These are phyloP conservation scores for Alternaria sp. DNA, from an alignment of 2,329 filamentous ascomycete genomes.

Conservation along the genomic window DNA sequence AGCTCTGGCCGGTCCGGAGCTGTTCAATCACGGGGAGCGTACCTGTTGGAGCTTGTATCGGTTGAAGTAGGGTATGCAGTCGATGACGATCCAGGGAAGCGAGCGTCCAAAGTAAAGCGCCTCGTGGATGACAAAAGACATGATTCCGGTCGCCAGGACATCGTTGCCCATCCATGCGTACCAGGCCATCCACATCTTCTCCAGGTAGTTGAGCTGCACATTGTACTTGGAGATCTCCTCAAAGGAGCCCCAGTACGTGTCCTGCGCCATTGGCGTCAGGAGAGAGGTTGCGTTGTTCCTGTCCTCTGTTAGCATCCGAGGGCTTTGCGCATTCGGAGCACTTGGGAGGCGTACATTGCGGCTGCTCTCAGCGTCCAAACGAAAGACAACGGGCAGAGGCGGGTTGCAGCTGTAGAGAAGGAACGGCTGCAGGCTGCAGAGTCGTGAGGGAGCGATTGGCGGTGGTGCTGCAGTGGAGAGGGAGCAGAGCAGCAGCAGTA, in stretches of 20 bases:
- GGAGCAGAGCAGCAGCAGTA: constrained; percentile 23
- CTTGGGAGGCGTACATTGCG: constrained; percentile 38
- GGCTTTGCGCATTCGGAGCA: constrained; percentile 18
- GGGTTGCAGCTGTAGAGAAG: constrained; percentile 12
- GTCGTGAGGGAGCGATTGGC: constrained; percentile 17
- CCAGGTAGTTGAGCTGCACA: constrained; percentile 83
- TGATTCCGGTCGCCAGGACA: constrained; percentile 91
- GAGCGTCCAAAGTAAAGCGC: constrained; percentile 90
- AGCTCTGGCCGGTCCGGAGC: constrained; percentile 13
- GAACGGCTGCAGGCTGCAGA: constrained; percentile 29
- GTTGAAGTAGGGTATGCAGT: constrained; percentile 84
- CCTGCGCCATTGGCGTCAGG: constrained; percentile 54
- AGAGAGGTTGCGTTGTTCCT: constrained; percentile 52
- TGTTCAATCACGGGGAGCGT: constrained; percentile 45
- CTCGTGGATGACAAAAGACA: constrained; percentile 98
- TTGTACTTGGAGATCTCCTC: constrained; percentile 74
- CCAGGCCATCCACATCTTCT: constrained; percentile 94
- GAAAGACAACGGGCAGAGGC: constrained; percentile 14
- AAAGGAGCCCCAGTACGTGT: constrained; percentile 72
- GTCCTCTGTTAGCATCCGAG: constrained; percentile 29
- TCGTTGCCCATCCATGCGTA: constrained; percentile 99
- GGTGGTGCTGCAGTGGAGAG: constrained; percentile 30
- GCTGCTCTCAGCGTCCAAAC: constrained; percentile 23
- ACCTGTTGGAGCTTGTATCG: constrained; percentile 94
- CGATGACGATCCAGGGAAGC: constrained; percentile 92